Evolutionary conservation across 179 eudicot genomes (phyloP).

Genomic region (Actinidia polygama): DNA sequence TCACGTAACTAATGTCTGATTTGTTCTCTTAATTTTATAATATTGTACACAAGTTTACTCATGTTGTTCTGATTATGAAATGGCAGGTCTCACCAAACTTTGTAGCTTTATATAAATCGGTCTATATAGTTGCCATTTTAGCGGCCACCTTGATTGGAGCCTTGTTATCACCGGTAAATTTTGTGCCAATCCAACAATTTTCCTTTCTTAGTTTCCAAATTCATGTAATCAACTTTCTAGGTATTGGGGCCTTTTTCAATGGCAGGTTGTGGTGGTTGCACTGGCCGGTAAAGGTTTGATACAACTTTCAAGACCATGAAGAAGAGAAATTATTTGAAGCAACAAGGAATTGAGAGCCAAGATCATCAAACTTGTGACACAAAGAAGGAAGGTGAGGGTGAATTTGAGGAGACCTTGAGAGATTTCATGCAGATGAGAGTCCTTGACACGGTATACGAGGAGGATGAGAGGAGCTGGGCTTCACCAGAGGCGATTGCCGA

Average conservation of each 20-base stretch:
- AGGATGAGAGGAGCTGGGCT: constrained; percentile 16
- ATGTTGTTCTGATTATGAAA: too few relatives aligned
- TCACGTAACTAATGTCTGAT: too few relatives aligned
- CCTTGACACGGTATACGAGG: constrained; percentile 22
- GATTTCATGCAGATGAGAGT: constrained; percentile 21
- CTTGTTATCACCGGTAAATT: constrained; percentile 12
- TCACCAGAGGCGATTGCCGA: neutral
- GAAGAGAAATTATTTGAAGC: neutral
- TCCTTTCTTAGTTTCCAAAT: too few relatives aligned
- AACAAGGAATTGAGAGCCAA: neutral
- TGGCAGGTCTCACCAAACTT: too few relatives aligned
- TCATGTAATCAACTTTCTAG: neutral
- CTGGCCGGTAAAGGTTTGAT: constrained; percentile 12
- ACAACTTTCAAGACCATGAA: neutral
- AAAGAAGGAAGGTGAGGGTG: neutral
- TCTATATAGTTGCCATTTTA: too few relatives aligned
- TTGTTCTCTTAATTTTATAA: too few relatives aligned
- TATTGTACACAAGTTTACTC: too few relatives aligned
- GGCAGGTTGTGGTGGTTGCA: constrained; percentile 16
- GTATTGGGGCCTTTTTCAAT: neutral
- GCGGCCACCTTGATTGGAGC: too few relatives aligned
- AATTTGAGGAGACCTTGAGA: neutral
- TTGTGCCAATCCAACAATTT: neutral
- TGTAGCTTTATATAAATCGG: too few relatives aligned
- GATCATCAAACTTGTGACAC: neutral